A percentile compares a stretch with the other conserved stretches of the same genome.
These are phyloP conservation scores for Malus hybrid DNA, from an alignment of 331 rosid species.

Conservation along the genomic window DNA sequence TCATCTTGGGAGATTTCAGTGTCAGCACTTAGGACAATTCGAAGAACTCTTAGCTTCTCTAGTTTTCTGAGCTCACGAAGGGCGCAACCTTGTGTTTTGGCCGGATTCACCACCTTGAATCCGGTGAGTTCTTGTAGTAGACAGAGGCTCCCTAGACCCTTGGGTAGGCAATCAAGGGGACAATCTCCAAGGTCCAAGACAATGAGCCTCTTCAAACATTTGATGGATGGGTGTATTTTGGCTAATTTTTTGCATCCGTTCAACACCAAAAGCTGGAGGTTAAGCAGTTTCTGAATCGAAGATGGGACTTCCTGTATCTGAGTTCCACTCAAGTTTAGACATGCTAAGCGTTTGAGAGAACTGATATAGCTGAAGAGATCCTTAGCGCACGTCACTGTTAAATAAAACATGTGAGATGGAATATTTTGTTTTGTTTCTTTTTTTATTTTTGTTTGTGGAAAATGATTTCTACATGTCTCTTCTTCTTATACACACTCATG, in stretches of 20 bases:
- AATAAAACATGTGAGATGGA: too few relatives aligned
- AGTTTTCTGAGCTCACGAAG: neutral
- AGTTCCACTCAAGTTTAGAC: slow-evolving; percentile 1
- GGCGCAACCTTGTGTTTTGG: neutral
- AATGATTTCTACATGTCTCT: too few relatives aligned
- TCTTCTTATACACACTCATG: too few relatives aligned
- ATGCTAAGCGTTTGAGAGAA: slow-evolving; percentile 7
- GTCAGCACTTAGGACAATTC: neutral
- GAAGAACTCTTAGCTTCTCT: neutral
- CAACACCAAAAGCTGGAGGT: neutral
- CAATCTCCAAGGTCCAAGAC: neutral
- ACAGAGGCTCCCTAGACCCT: neutral
- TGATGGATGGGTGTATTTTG: neutral
- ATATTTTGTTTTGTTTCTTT: too few relatives aligned
- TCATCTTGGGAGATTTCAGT: neutral
- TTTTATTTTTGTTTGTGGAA: too few relatives aligned
- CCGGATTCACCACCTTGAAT: neutral
- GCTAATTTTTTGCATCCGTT: neutral
- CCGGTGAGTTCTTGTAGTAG: slow-evolving; percentile 15
- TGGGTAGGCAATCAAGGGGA: neutral
- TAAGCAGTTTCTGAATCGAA: slow-evolving; percentile 1
- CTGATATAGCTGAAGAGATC: slow-evolving; percentile 1
- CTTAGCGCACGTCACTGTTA: neutral
- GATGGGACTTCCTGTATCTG: slow-evolving; percentile 2
- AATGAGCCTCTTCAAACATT: slow-evolving; percentile 4